A percentile compares a stretch with the other conserved stretches of the same genome.
These are phyloP conservation scores for Epichloe bromicola DNA, from an alignment of 2,329 filamentous ascomycete species.

Conservation along the genomic window DNA sequence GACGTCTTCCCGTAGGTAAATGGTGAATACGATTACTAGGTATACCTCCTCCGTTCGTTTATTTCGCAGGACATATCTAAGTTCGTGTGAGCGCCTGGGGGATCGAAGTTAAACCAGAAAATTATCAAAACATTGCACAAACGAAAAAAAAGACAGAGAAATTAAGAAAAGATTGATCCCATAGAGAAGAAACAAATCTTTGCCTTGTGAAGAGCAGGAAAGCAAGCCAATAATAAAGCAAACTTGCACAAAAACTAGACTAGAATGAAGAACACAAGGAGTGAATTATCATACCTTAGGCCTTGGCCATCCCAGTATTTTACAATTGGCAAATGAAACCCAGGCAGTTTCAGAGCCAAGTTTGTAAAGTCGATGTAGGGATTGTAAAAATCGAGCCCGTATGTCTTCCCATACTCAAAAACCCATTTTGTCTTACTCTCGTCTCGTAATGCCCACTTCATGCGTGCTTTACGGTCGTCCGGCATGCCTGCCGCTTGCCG, in stretches of 20 bases:
- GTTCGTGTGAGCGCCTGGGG: slow-evolving; percentile 58
- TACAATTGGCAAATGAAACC: slow-evolving; percentile 60
- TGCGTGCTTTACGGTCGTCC: slow-evolving; percentile 35
- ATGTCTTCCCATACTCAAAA: slow-evolving; percentile 40
- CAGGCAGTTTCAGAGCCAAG: slow-evolving; percentile 58
- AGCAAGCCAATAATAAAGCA: not conserved
- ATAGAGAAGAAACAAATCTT: not conserved
- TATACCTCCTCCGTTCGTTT: slow-evolving; percentile 59
- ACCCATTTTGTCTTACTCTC: slow-evolving; percentile 38
- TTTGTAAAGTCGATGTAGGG: slow-evolving; percentile 77
- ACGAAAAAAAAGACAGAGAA: not conserved
- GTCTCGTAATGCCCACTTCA: slow-evolving; percentile 43
- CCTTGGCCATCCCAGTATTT: slow-evolving; percentile 72
- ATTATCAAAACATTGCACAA: not conserved
- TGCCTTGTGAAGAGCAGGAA: not conserved
- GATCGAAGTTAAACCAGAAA: slow-evolving; percentile 9
- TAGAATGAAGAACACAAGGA: slow-evolving; percentile 1
- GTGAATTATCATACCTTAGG: slow-evolving; percentile 43
- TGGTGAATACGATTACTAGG: slow-evolving; percentile 67
- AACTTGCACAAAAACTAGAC: slow-evolving; percentile 3
- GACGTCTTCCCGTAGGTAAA: slow-evolving; percentile 56
- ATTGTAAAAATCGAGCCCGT: slow-evolving; percentile 66
- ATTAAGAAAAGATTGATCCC: not conserved
- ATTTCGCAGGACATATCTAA: slow-evolving; percentile 89
- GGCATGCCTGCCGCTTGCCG: slow-evolving; percentile 39